Evolutionary conservation across 2,329 filamentous ascomycete species (phyloP).

Genomic region (Phoma sp.): DNA sequence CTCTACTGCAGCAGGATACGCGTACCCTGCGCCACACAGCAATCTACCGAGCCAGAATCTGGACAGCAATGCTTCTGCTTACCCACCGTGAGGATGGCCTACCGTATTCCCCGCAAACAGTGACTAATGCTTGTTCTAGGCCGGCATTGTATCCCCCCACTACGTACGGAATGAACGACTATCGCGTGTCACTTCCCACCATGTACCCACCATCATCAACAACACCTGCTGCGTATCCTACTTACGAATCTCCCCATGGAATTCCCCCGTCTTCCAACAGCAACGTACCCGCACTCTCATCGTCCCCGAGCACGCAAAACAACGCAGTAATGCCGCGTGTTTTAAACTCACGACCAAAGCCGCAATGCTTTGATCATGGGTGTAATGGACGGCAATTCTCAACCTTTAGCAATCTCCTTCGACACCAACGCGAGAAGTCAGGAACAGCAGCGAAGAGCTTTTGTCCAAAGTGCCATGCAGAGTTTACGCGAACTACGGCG

Average conservation of each 20-base stretch:
- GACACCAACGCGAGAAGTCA: slow-evolving; percentile 93
- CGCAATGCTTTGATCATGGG: slow-evolving; percentile 95
- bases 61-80: slow-evolving; percentile 38
- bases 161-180: slow-evolving; percentile 43
- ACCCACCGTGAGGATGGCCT: slow-evolving; percentile 39
- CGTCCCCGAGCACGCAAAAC: slow-evolving; percentile 34
- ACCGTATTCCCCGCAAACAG: neutral
- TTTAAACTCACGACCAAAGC: slow-evolving; percentile 82
- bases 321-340: slow-evolving; percentile 58
- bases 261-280: slow-evolving; percentile 27
- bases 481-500: slow-evolving; percentile 88
- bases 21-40: slow-evolving; percentile 42
- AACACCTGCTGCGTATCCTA: slow-evolving; percentile 39
- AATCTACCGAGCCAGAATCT: slow-evolving; percentile 38
- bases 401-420: slow-evolving; percentile 91
- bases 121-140: slow-evolving; percentile 20
- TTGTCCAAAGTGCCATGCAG: slow-evolving; percentile 89
- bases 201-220: slow-evolving; percentile 47
- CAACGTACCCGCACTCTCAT: slow-evolving; percentile 33
- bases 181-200: slow-evolving; percentile 41
- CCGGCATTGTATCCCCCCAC: slow-evolving; percentile 42
- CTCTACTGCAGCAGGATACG: slow-evolving; percentile 37
- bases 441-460: slow-evolving; percentile 87
- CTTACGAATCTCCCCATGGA: slow-evolving; percentile 39
- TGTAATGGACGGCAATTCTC: slow-evolving; percentile 96